Evolutionary conservation across 2,329 filamentous ascomycete species (phyloP).

Genomic region (Periconia sp.): DNA sequence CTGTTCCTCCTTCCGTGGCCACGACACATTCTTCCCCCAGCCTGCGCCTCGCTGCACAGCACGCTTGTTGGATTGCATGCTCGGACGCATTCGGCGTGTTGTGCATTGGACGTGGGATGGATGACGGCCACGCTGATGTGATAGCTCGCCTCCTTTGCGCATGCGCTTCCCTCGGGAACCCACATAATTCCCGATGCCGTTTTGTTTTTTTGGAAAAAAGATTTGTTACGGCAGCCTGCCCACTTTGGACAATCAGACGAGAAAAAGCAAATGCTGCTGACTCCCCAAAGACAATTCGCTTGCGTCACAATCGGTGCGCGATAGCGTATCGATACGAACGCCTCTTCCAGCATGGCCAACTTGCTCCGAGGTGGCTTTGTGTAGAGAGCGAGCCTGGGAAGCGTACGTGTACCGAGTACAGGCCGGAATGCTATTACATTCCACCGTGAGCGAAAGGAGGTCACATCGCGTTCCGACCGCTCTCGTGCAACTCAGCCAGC

Average conservation of each 20-base stretch:
- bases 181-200: constrained; percentile 1
- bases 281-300: background rate
- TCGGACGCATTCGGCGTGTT: too few relatives aligned
- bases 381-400: background rate
- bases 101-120: constrained; percentile 4
- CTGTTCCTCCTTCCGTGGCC: too few relatives aligned
- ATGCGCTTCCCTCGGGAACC: background rate
- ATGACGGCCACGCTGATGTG: too few relatives aligned
- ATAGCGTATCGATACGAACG: background rate
- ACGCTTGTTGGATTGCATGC: too few relatives aligned
- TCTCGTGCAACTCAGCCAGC: constrained; percentile 12
- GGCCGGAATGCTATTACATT: too few relatives aligned
- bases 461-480: constrained; percentile 22
- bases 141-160: background rate
- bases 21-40: too few relatives aligned
- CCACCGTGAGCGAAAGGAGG: too few relatives aligned
- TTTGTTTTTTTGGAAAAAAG: constrained; percentile 1
- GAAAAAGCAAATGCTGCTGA: constrained; percentile 11
- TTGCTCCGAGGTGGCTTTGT: background rate
- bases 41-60: too few relatives aligned
- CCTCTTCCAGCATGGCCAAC: too few relatives aligned
- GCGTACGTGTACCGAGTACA: too few relatives aligned
- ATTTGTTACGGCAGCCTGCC: constrained; percentile 2
- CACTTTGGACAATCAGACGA: constrained; percentile 1
- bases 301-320: background rate